phyloP scores from a whole-genome alignment of 2,329 filamentous ascomycete species.

The Biscogniauxia mediterranea region DNA sequence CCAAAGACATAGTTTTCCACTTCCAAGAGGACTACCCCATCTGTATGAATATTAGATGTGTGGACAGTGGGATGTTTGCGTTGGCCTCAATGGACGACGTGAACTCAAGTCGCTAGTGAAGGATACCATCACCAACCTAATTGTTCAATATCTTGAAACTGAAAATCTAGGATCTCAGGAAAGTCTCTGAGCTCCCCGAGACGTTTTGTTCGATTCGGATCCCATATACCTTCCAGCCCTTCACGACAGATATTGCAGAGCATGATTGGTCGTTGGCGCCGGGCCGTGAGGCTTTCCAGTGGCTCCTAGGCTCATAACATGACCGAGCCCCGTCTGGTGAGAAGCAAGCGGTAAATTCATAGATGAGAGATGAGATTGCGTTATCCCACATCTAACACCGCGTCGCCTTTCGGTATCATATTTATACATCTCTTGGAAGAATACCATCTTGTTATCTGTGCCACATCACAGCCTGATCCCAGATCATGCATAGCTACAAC shows the following conservation, averaged over 20 bases:
- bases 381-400: background rate
- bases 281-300: background rate
- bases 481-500: background rate
- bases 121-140: background rate
- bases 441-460: background rate
- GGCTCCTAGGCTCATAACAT: background rate
- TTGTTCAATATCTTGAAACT: background rate
- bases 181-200: constrained; percentile 8
- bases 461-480: background rate
- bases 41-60: background rate
- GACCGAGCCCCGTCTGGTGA: background rate
- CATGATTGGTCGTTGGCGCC: constrained; percentile 3
- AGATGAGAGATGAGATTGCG: background rate
- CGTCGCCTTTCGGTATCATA: background rate
- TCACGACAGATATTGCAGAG: constrained; percentile 16
- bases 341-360: background rate
- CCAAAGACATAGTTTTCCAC: constrained; percentile 16
- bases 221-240: constrained; percentile 12
- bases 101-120: background rate
- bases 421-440: background rate
- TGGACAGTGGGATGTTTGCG: background rate
- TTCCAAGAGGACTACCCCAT: constrained; percentile 3
- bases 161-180: constrained; percentile 7
- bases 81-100: background rate
- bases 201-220: constrained; percentile 6